These are phyloP conservation scores for Dalbergia cochinchinensis DNA, from an alignment of 306 rosid genomes.

Conservation along the genomic window DNA sequence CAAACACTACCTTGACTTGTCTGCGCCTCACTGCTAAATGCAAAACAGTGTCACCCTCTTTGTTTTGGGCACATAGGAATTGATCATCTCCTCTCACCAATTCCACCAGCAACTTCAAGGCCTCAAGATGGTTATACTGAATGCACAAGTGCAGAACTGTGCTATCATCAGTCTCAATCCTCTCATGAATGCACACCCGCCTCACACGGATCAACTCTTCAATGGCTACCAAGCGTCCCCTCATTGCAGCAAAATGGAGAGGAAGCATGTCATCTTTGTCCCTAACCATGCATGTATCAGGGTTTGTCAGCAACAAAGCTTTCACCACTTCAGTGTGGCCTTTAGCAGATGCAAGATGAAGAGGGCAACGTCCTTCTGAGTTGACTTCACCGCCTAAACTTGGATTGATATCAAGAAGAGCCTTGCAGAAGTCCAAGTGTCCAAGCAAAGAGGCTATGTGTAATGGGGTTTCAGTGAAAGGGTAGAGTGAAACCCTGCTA, in stretches of 20 bases:
- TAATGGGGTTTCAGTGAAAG: constrained; percentile 40
- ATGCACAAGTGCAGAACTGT: constrained; percentile 39
- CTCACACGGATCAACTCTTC: background rate
- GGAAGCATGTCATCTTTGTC: constrained; percentile 44
- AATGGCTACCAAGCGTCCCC: background rate
- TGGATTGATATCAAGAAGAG: constrained; percentile 17
- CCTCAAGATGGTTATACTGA: constrained; percentile 34
- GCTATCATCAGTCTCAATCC: background rate
- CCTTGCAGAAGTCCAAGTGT: background rate
- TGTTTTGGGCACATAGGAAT: constrained; percentile 16
- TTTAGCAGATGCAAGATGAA: constrained; percentile 40
- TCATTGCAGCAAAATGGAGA: constrained; percentile 20
- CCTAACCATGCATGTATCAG: background rate
- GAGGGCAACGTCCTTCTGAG: constrained; percentile 36
- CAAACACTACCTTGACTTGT: constrained; percentile 37
- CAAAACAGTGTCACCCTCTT: constrained; percentile 39
- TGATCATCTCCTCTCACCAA: background rate
- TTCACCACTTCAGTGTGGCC: constrained; percentile 40
- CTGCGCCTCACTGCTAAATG: constrained; percentile 43
- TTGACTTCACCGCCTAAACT: constrained; percentile 9
- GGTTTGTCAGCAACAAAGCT: background rate
- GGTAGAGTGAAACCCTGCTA: constrained; percentile 25
- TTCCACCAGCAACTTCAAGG: constrained; percentile 36
- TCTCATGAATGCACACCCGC: background rate
- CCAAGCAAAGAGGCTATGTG: constrained; percentile 33